A percentile compares a stretch with the other conserved stretches of the same genome.
These are phyloP conservation scores for Yarrowia alimentaria DNA, from an alignment of 805 yeast genomes.

Conservation along the genomic window DNA sequence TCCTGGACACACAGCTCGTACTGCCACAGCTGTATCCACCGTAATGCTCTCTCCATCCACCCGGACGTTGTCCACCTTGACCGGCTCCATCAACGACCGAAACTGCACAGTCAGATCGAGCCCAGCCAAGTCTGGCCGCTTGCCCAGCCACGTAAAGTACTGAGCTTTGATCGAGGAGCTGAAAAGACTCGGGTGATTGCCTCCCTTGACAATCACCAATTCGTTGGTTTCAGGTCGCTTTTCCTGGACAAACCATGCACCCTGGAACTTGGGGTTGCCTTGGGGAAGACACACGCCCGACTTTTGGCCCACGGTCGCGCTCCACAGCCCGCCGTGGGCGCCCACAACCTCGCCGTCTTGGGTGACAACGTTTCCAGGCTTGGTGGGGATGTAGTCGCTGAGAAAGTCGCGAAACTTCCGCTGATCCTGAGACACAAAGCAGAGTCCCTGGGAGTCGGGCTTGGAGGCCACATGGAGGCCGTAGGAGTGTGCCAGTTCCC, in stretches of 20 bases:
- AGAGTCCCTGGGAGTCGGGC: constrained; percentile 92
- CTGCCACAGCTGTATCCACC: constrained; percentile 46
- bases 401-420: constrained; percentile 67
- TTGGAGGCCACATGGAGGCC: constrained; percentile 65
- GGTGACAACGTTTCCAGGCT: constrained; percentile 78
- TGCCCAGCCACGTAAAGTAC: constrained; percentile 53
- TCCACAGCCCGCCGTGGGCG: constrained; percentile 82
- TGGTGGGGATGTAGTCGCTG: constrained; percentile 66
- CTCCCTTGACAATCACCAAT: constrained; percentile 73
- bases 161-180: constrained; percentile 45
- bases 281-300: constrained; percentile 84
- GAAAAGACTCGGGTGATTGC: constrained; percentile 56
- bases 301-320: constrained; percentile 91
- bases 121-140: constrained; percentile 28
- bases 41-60: constrained; percentile 28
- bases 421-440: constrained; percentile 76
- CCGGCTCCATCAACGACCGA: constrained; percentile 69
- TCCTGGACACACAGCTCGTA: constrained; percentile 85
- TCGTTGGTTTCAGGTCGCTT: constrained; percentile 66
- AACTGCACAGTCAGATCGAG: constrained; percentile 54
- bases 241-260: constrained; percentile 83
- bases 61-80: constrained; percentile 39
- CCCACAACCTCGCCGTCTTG: constrained; percentile 77
- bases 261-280: constrained; percentile 69
- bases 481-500: constrained; percentile 59